phyloP scores from a whole-genome alignment of 805 yeast species.

The Candida ulmi region DNA sequence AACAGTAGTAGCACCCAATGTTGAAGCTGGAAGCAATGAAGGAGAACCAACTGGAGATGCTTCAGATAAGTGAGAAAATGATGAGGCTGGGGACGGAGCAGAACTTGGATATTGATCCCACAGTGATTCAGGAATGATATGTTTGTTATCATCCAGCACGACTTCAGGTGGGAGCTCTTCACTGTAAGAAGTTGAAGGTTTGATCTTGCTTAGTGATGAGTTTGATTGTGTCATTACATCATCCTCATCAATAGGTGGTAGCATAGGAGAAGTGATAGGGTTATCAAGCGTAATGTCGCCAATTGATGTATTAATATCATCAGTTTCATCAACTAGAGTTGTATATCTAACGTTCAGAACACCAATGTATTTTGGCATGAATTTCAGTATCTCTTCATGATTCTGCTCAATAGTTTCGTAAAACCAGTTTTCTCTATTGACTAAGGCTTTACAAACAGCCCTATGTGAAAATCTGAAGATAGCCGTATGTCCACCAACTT shows the following conservation, averaged over 20 bases:
- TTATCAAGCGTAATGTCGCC: conserved; percentile 10
- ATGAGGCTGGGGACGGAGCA: conserved; percentile 34
- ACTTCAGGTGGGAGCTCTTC: conserved; percentile 63
- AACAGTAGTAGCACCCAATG: conserved; percentile 58
- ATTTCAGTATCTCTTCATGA: conserved; percentile 71
- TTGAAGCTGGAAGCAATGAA: conserved; percentile 7
- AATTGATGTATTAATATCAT: conserved; percentile 12
- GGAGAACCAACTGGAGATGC: conserved; percentile 23
- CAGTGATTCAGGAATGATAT: conserved; percentile 80
- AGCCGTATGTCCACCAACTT: conserved; percentile 98
- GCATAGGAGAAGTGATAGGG: conserved; percentile 9
- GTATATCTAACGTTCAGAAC: conserved; percentile 83
- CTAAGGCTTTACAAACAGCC: conserved; percentile 91
- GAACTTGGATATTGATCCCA: conserved; percentile 56
- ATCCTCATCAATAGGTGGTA: conserved; percentile 14
- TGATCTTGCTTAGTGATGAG: conserved; percentile 11
- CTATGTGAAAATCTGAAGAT: conserved; percentile 85
- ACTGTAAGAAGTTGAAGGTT: conserved; percentile 17
- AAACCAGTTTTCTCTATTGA: conserved; percentile 85
- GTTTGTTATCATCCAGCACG: conserved; percentile 85
- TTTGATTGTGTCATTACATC: conserved; percentile 1
- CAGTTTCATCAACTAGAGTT: conserved; percentile 23
- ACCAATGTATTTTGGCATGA: conserved; percentile 94
- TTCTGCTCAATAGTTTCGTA: conserved; percentile 80
- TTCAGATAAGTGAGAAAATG: conserved; percentile 30